These are phyloP conservation scores for Aureobasidium sp. DNA, from an alignment of 2,329 filamentous ascomycete species.

Conservation along the genomic window DNA sequence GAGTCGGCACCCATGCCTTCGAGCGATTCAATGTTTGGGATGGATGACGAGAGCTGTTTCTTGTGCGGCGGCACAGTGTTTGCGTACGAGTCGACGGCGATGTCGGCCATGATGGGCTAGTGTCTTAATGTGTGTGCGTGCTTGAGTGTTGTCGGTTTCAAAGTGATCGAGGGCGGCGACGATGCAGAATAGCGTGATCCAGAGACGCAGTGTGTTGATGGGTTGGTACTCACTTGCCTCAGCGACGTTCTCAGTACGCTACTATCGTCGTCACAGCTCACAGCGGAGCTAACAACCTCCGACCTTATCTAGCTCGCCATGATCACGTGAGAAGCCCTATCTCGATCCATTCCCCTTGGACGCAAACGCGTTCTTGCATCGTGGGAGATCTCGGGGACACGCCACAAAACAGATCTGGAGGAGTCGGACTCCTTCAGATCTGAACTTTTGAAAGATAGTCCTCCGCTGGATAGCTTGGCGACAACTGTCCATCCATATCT, in stretches of 20 bases:
- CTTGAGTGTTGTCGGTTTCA: not conserved
- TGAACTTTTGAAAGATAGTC: not conserved
- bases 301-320: not conserved
- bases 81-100: slow-evolving; percentile 72
- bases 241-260: not conserved
- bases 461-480: not conserved
- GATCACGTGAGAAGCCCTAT: not conserved
- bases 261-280: slow-evolving; percentile 2
- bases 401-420: not conserved
- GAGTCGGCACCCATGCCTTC: slow-evolving; percentile 75
- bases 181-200: not conserved
- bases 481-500: not conserved
- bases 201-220: not conserved
- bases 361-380: not conserved
- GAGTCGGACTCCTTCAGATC: not conserved
- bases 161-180: not conserved
- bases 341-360: not conserved
- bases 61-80: slow-evolving; percentile 69
- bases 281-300: not conserved
- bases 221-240: slow-evolving; percentile 4
- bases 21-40: slow-evolving; percentile 83
- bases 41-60: slow-evolving; percentile 66
- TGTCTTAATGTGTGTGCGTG: not conserved
- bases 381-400: not conserved
- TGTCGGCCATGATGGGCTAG: slow-evolving; percentile 63